These are phyloP conservation scores for Ganoderma resinaceum DNA, from an alignment of 1,284 basidiomycete genomes.

Conservation along the genomic window DNA sequence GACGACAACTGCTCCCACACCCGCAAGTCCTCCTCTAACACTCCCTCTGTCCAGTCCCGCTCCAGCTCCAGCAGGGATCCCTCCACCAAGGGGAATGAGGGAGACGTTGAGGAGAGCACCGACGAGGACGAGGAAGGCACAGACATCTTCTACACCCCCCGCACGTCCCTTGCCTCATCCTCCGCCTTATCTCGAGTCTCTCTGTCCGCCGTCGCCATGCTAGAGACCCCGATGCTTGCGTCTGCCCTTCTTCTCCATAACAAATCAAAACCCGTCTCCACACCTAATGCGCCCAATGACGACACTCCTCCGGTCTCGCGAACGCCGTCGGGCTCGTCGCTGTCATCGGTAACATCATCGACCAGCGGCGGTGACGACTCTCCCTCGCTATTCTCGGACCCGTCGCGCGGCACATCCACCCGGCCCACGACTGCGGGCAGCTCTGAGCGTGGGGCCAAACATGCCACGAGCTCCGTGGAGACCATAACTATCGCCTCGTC, in stretches of 20 bases:
- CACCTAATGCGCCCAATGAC: slow-evolving; percentile 21
- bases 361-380: slow-evolving; percentile 42
- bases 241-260: slow-evolving; percentile 35
- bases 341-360: slow-evolving; percentile 47
- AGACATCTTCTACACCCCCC: slow-evolving; percentile 58
- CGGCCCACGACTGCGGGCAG: slow-evolving; percentile 35
- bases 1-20: slow-evolving; percentile 22
- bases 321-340: slow-evolving; percentile 38
- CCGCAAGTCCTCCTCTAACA: slow-evolving; percentile 26
- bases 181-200: slow-evolving; percentile 47
- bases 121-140: slow-evolving; percentile 48
- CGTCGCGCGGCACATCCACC: slow-evolving; percentile 36
- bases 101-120: slow-evolving; percentile 39
- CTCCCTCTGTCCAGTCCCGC: slow-evolving; percentile 27
- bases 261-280: slow-evolving; percentile 21
- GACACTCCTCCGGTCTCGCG: slow-evolving; percentile 32
- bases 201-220: slow-evolving; percentile 35
- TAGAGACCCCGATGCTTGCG: slow-evolving; percentile 39
- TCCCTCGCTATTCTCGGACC: slow-evolving; percentile 40
- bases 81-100: slow-evolving; percentile 36
- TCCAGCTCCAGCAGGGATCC: slow-evolving; percentile 24
- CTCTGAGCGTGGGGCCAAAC: slow-evolving; percentile 33
- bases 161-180: slow-evolving; percentile 51
- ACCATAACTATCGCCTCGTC: slow-evolving; percentile 38
- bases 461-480: slow-evolving; percentile 20